Evolutionary conservation across 345 rosid species (phyloP), one percentile per base, ranked within the genome.

Genomic region (Lepidium aucheri): DNA sequence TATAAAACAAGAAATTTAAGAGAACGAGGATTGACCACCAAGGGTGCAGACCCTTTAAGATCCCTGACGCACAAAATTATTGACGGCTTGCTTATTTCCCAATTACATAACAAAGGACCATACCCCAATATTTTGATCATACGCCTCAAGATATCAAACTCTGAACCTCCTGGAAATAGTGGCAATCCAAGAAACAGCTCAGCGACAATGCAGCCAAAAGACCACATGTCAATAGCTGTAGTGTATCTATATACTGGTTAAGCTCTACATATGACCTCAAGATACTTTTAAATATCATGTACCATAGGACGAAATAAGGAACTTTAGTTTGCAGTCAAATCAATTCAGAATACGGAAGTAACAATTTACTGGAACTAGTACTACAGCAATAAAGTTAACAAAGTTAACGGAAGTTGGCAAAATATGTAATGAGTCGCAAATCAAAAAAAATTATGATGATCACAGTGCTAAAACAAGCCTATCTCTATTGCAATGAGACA

Each of bases 151-250:
- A 94, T 88, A 82, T 91, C 97, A 78, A 91, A 91, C 74, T 94
- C 99, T 70, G 99, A 94, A 70, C 93, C 96, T 78, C 99, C 99
- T 43, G 99, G 97, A 76, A 94, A 94, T 42, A 94, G 81, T 6
- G 99, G 99, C 81, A 91, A 77, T 67, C 99, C 99, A 63, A 94
- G 86, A 81, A 88, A 94, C 65, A 94, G 78, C 74, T 94, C 99
- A n/a, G 99, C 99, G 3, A 94, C 99, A 73, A 94, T 88, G 86
- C 99, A 94, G 43, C 99, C 99, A 67, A 90, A 85, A 76, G 99
- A 94, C 99, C 97, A 94, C 99, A 94, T 94, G 79, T 94, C 99
- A 59, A 91, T 91, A 72, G 91, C 88, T 7, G 97, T 91, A 32
- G 96, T 84, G 80, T 95, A 95, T 91, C 99, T 95, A 62, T 32